Base-by-base conservation (phyloP, 2,329 filamentous ascomycete species). In the Pezizomycotina sp. region DNA sequence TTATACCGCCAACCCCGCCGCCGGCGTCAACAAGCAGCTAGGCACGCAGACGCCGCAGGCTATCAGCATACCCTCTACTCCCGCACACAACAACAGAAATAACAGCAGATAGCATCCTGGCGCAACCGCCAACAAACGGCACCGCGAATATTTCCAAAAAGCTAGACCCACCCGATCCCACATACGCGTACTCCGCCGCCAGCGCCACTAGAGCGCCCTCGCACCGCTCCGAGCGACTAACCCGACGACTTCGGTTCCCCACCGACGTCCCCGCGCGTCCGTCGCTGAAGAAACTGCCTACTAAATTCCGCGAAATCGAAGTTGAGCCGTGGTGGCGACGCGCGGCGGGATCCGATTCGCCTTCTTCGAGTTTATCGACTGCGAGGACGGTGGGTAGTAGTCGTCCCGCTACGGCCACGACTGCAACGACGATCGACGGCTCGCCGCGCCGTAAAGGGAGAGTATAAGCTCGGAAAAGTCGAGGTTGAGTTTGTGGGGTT, bases 301-400 rank as follows among this genome's bases (percentile, higher is more conserved):
- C 40, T 4, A 36, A 33, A 14, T 43, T 43, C 24, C 38, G 39
- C n/a, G 39, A 43, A 33, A 35, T 28, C 6, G 39, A 43, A 7
- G 19, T 43, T 6, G 38, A 35, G 14, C 40, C 40, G 2, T 43
- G 36, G 36, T 43, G 40, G 40, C 36, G 27, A 13, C 40, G 35
- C 3, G 39, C 38, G 21, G 27, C 14, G 14, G 14, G 28, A 9
- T 31, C 20, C 9, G 28, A 43, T 9, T 25, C 28, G 8, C 34
- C 15, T 43, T 43, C 20, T 21, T 32, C 15, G 32, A 39, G 5
- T 33, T 36, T 7, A 24, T 28, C 12, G 33, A 35, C 10, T 35
- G 29, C 14, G 15, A 27, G 2, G 25, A 20, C 6, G 33, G 33
- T 7, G 25, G 18, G 5, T 34, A 34, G 21, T 27, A 23, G 1